Base-by-base conservation (phyloP, 805 yeast species). In the Kurtzmaniella cleridarum region DNA sequence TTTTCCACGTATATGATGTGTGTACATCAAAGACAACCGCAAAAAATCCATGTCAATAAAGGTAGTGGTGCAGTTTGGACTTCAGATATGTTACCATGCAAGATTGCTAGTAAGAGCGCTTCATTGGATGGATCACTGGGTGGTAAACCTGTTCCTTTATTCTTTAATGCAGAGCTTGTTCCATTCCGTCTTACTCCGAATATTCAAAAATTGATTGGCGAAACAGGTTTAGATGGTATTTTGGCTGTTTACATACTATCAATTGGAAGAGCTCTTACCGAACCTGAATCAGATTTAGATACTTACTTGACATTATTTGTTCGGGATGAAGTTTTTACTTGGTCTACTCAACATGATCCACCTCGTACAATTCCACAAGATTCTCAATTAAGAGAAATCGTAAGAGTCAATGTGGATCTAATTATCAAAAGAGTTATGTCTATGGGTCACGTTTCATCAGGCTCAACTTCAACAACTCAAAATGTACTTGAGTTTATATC, bases 121-220 rank as follows among this genome's bases (percentile, higher is more conserved):
- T 58, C 71, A 5, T 54, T 73, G 43, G 78, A 71, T 48, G 71
- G 70, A 4, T 66, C 74, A 5, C 69, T 60, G 35, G 66, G 66
- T 11, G 76, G 72, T 35, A 71, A 79, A 43, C 76, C 78, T 2
- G 76, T 84, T 0, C 99, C 99, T 18, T 71, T 91, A 18, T 90
- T 91, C 71, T 83, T 83, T 57, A 88, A 90, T 48, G 78, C 89
- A 12, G 99, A 93, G 57, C 79, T 89, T 46, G 97, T 93, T 36
- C 98, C 98, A 33, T 93, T 93, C 74, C 75, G 99, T 55, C 72
- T 93, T 54, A 91, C 98, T 5, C 98, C 99, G 15, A 93, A 95
- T 56, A 77, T 95, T 40, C 99, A 93, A 59, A 81, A 83, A 47
- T 71, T 93, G 54, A 88, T 93, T 66, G 98, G 98, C 35, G 95